These are phyloP conservation scores for Geum urbanum DNA, from an alignment of 306 rosid genomes.

Conservation along the genomic window DNA sequence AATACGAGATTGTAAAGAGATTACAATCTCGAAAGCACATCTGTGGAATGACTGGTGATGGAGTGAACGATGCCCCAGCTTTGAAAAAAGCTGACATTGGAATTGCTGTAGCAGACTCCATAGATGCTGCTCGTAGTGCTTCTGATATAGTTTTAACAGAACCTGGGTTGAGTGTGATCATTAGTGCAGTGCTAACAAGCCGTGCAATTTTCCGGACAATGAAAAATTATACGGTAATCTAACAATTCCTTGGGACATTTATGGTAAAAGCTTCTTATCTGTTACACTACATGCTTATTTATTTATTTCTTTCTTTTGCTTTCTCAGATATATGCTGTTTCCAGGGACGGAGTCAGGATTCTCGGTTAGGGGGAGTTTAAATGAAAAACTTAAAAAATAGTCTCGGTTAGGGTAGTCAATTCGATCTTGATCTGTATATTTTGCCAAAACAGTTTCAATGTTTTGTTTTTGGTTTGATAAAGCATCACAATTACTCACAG, in stretches of 20 bases:
- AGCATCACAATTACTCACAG: too few relatives aligned
- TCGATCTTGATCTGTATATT: too few relatives aligned
- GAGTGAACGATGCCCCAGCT: constrained; percentile 77
- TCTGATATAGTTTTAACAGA: constrained; percentile 77
- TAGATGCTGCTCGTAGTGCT: constrained; percentile 73
- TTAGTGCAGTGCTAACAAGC: constrained; percentile 74
- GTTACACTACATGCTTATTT: constrained; percentile 15
- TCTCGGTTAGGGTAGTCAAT: too few relatives aligned
- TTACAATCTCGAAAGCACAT: constrained; percentile 67
- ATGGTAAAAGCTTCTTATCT: background rate
- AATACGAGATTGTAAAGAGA: constrained; percentile 71
- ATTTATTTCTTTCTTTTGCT: background rate
- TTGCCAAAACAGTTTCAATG: too few relatives aligned
- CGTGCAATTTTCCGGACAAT: constrained; percentile 74
- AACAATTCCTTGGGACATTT: constrained; percentile 4
- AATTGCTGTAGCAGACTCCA: constrained; percentile 72
- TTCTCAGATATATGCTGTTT: constrained; percentile 66
- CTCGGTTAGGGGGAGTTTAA: too few relatives aligned
- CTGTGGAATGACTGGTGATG: constrained; percentile 86
- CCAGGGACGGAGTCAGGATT: too few relatives aligned
- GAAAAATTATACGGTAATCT: constrained; percentile 71
- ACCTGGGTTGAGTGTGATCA: constrained; percentile 76
- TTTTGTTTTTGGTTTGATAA: too few relatives aligned
- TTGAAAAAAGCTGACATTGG: constrained; percentile 78
- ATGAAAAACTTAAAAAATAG: too few relatives aligned